Evolutionary conservation across 129 eudicot genomes (phyloP).

Genomic region (Gnaphalium uliginosum): DNA sequence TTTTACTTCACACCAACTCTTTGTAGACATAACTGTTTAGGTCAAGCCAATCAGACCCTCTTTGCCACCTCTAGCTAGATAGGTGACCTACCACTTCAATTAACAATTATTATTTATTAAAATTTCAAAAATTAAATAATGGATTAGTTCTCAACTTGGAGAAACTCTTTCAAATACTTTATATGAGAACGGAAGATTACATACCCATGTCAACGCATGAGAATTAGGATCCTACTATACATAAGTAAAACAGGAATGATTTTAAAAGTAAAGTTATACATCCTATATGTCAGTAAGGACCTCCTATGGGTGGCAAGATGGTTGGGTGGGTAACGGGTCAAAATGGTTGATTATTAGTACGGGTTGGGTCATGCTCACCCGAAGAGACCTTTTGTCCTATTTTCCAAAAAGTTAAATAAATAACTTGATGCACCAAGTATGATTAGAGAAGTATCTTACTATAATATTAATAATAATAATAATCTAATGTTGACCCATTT

Average conservation of each 20-base stretch:
- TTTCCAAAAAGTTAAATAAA: background rate
- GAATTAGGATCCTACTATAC: background rate
- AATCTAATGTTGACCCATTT: no score
- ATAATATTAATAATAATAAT: no score
- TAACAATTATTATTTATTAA: no score
- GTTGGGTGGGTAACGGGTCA: background rate
- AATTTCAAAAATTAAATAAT: background rate
- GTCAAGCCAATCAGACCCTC: background rate
- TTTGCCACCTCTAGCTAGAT: background rate
- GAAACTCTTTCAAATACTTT: background rate
- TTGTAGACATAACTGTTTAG: no score
- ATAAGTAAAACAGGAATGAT: background rate
- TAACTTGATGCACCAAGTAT: no score
- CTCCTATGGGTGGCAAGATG: background rate
- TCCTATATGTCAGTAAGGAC: background rate
- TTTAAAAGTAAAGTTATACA: background rate
- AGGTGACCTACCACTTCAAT: no score
- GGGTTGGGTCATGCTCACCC: background rate
- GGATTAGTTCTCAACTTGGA: background rate
- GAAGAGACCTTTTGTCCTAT: background rate
- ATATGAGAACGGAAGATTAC: background rate
- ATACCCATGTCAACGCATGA: background rate
- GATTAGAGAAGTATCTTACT: no score
- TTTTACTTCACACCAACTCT: no score
- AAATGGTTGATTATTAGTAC: background rate